These are phyloP conservation scores for Pezicula radicicola DNA, from an alignment of 2,329 filamentous ascomycete genomes.

Conservation along the genomic window DNA sequence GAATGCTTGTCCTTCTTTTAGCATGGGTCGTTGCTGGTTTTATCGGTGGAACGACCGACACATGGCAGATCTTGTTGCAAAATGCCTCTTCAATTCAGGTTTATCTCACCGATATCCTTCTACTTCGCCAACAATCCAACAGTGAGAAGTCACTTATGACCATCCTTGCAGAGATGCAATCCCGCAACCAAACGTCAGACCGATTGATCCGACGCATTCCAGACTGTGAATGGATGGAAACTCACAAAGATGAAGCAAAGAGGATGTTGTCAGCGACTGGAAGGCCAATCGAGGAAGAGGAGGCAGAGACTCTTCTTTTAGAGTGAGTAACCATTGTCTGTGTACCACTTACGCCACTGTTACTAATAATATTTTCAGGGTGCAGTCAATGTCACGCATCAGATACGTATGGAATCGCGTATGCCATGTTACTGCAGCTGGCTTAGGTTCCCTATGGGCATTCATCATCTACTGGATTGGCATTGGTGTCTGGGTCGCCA, in stretches of 20 bases:
- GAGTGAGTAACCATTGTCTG: not conserved
- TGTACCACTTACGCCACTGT: no score
- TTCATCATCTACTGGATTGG: constrained; percentile 32
- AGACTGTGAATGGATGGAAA: constrained; percentile 20
- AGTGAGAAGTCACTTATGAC: constrained; percentile 26
- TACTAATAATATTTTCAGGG: not conserved
- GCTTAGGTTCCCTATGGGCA: constrained; percentile 28
- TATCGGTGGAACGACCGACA: constrained; percentile 28
- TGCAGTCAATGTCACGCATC: constrained; percentile 4
- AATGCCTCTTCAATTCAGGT: constrained; percentile 34
- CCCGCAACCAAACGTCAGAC: constrained; percentile 29
- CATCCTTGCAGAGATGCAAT: constrained; percentile 29
- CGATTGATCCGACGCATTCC: constrained; percentile 26
- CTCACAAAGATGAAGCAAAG: constrained; percentile 21
- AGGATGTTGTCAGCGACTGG: constrained; percentile 29
- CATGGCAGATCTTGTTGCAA: constrained; percentile 34
- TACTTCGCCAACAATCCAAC: constrained; percentile 36
- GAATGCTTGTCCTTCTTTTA: constrained; percentile 29
- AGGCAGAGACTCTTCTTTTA: constrained; percentile 11
- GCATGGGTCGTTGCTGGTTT: constrained; percentile 30
- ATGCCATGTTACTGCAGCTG: constrained; percentile 15
- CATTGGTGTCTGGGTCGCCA: constrained; percentile 32
- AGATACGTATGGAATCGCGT: constrained; percentile 10
- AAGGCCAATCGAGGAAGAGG: constrained; percentile 19
- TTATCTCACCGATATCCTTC: constrained; percentile 35